A percentile compares a stretch with the other conserved stretches of the same genome.
These are phyloP conservation scores for Aplosporella prunicola DNA, from an alignment of 2,329 filamentous ascomycete genomes.

Conservation along the genomic window DNA sequence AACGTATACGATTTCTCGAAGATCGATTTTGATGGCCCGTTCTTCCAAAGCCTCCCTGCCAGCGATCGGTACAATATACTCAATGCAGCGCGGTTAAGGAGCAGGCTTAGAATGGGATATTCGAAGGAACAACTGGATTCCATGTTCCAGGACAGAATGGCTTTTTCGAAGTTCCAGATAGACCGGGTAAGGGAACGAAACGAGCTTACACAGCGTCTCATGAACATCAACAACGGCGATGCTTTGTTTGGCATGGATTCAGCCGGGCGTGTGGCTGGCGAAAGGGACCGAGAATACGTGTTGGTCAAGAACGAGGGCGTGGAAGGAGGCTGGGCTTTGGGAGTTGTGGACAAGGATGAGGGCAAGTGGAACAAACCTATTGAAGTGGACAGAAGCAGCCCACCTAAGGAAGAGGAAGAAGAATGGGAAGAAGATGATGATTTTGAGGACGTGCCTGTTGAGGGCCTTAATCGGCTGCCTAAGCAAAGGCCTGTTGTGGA, in stretches of 20 bases:
- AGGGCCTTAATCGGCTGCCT: slow-evolving; percentile 76
- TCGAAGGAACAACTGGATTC: slow-evolving; percentile 91
- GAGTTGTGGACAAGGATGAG: slow-evolving; percentile 79
- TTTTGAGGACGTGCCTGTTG: slow-evolving; percentile 89
- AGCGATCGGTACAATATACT: slow-evolving; percentile 94
- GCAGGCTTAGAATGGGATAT: slow-evolving; percentile 85
- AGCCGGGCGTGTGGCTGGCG: slow-evolving; percentile 63
- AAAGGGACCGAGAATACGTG: slow-evolving; percentile 88
- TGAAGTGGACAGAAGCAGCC: slow-evolving; percentile 63
- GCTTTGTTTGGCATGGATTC: slow-evolving; percentile 59
- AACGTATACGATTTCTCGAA: slow-evolving; percentile 88
- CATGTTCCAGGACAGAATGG: slow-evolving; percentile 98
- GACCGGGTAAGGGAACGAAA: slow-evolving; percentile 89
- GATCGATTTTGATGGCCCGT: slow-evolving; percentile 93
- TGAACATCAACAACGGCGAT: slow-evolving; percentile 60
- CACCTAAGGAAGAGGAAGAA: slow-evolving; percentile 42
- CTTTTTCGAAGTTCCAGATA: slow-evolving; percentile 92
- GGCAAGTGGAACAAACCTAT: slow-evolving; percentile 81
- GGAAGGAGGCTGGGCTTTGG: slow-evolving; percentile 91
- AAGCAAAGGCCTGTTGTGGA: slow-evolving; percentile 40
- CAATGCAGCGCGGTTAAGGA: slow-evolving; percentile 82
- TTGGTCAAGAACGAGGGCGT: slow-evolving; percentile 91
- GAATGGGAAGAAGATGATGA: slow-evolving; percentile 64
- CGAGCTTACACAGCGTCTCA: slow-evolving; percentile 84
- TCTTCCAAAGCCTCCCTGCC: slow-evolving; percentile 83